A percentile compares a stretch with the other conserved stretches of the same genome.
phyloP scores from a whole-genome alignment of 1,284 basidiomycete genomes.

The Cryptococcus wingfieldii region DNA sequence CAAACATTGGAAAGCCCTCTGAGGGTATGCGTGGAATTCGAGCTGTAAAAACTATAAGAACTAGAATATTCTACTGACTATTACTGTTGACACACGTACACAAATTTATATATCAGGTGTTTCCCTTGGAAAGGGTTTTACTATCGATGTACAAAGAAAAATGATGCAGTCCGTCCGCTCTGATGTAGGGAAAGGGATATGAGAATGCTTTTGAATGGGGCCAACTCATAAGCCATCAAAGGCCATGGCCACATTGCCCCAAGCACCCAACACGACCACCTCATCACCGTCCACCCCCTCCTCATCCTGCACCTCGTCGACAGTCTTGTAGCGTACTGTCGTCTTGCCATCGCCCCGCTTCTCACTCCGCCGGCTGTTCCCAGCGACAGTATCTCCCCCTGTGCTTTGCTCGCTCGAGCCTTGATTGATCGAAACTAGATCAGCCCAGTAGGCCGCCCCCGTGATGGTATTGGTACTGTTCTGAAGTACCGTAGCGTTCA shows the following conservation, averaged over 20 bases:
- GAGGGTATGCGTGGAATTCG: too few species aligned
- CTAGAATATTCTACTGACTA: too few species aligned
- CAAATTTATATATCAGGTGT: too few species aligned
- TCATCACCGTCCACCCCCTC: conserved; percentile 22
- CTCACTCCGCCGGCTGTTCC: background rate
- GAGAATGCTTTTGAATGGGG: too few species aligned
- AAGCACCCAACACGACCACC: conserved; percentile 30
- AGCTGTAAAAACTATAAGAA: too few species aligned
- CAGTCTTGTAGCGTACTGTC: background rate
- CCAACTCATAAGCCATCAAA: conserved; percentile 28
- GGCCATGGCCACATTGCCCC: conserved; percentile 36
- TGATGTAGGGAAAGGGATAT: too few species aligned
- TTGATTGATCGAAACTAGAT: background rate
- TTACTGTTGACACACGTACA: too few species aligned
- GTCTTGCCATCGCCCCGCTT: background rate
- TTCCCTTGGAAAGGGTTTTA: too few species aligned
- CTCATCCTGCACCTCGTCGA: conserved; percentile 10
- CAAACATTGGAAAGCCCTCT: too few species aligned
- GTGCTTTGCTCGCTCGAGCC: background rate
- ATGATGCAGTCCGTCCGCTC: too few species aligned
- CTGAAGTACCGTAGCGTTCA: conserved; percentile 19
- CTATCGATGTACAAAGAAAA: too few species aligned
- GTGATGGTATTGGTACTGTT: conserved; percentile 22
- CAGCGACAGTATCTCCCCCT: background rate
- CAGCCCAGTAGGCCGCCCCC: conserved; percentile 31